Base-by-base conservation (phyloP, 2,329 filamentous ascomycete genomes). In the Aspergillus sclerotialis region DNA sequence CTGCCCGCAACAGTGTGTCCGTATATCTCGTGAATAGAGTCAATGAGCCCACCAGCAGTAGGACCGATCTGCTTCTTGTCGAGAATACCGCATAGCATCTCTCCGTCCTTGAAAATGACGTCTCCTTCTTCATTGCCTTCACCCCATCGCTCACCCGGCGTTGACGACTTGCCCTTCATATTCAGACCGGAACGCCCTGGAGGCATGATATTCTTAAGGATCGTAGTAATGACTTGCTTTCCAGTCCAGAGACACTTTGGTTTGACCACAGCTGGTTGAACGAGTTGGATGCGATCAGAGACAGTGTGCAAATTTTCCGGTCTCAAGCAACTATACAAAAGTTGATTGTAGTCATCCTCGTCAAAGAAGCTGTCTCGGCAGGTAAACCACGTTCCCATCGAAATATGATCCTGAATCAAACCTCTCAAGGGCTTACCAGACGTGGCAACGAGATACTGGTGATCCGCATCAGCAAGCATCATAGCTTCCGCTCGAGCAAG, bases 401-500 rank as follows among this genome's bases (percentile, higher is more conserved):
- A 95, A 40, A 98, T 84, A 61, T 98, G 92, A 72, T 98, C 92
- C 64, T 98, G 93, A 64, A 98, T 98, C 33, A 98, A 68, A 76
- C 92, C 92, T 71, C 92, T 76, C 11, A 98, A 71, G 0, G 92
- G 92, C 55, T 94, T 94, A 37, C 92, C 92, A 11, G 87, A 85
- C 3, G 92, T 98, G 13, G 84, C 86, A 21, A 89, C 94, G 23
- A 98, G 75, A 57, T 98, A 98, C 53, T 98, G 92, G 55, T 95
- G 89, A 58, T 98, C 90, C 3, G 92, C 95, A 58, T 96, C 90
- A 24, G 92, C 92, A 51, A 98, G 82, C 48, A 88, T 85, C 47
- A 94, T 75, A 2, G 92, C 92, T 65, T 98, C 92, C 2, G 90
- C 85, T 48, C 92, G 76, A 11, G 92, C 92, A 45, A 96, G 73